Base-by-base conservation (phyloP, 805 yeast genomes). In the Lipomyces chichibuensis region DNA sequence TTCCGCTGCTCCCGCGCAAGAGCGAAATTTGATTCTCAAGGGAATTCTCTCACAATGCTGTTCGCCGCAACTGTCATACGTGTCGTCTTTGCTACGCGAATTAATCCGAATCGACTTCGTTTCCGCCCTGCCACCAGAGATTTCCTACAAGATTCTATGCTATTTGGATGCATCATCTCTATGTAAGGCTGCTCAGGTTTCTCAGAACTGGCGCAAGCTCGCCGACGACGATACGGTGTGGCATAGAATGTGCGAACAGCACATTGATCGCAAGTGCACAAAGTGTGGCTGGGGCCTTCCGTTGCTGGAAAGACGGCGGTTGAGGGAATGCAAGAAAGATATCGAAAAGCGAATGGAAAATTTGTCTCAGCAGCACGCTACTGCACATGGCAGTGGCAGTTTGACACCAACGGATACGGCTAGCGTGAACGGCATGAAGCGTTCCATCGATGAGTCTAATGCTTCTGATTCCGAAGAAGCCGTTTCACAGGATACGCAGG, bases 271-370 rank as follows among this genome's bases (percentile, higher is more conserved):
- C 67, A 95, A 95, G 78, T 95, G 99, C 80, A 97, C 97, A 52
- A 91, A 91, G 75, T 95, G 99, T 80, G 99, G 99, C 17, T 95
- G 99, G 99, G 99, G 99, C 3, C 82, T 95, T 71, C 99, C 99
- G 2, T 80, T 95, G 67, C 85, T 95, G 86, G 97, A 92, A 74
- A 91, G 92, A 87, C 90, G 75, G 62, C 72, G 82, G 29, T 74
- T 78, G 27, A 71, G 77, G 32, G 77, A 76, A 57, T 70, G 77
- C 59, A 64, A 64, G 65, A 63, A 63, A 49, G 69, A 63, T 39
- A 69, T 70, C 20, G 66, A 70, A 63, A 58, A 65, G 46, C 67
- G 69, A 6, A 33, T 62, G 5, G 56, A 59, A 13, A 32, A 2
- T 3, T n/a, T 58, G 4, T 20, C 57, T 33, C 43, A 51, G 13